Evolutionary conservation across 148 eudicot species (phyloP).

Genomic region (Camellia japonica): DNA sequence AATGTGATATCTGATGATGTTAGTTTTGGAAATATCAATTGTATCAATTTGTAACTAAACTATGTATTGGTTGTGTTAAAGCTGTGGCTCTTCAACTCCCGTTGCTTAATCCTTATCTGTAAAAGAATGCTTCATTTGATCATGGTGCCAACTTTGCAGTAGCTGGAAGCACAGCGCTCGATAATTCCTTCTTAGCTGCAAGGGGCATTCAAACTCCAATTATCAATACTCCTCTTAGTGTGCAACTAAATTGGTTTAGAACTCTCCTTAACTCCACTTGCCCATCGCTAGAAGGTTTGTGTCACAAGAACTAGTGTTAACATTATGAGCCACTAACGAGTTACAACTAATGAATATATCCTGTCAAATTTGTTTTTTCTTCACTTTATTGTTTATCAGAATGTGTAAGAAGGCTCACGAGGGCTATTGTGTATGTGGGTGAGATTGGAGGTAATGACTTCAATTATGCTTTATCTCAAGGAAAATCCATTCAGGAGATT

Average conservation of each 20-base stretch:
- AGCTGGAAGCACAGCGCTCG: conserved; percentile 33
- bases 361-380: neutral
- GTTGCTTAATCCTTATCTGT: neutral
- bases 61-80: neutral
- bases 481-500: conserved; percentile 15
- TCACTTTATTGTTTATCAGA: neutral
- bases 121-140: conserved; percentile 29
- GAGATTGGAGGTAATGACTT: conserved; percentile 18
- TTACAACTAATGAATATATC: too few relatives aligned
- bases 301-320: neutral
- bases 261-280: conserved; percentile 19
- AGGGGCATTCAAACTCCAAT: too few relatives aligned
- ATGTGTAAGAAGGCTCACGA: conserved; percentile 4
- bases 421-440: conserved; percentile 11
- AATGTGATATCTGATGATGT: too few relatives aligned
- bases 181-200: conserved; percentile 4
- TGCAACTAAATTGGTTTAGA: too few relatives aligned
- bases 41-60: too few relatives aligned
- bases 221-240: too few relatives aligned
- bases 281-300: conserved; percentile 16
- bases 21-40: too few relatives aligned
- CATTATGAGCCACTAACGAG: too few relatives aligned
- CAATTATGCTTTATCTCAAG: conserved; percentile 6
- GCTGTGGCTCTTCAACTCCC: conserved; percentile 35
- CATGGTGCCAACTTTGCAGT: conserved; percentile 45